Base-by-base conservation (phyloP, 768 basidiomycete species). In the Pisolithus sp. region DNA sequence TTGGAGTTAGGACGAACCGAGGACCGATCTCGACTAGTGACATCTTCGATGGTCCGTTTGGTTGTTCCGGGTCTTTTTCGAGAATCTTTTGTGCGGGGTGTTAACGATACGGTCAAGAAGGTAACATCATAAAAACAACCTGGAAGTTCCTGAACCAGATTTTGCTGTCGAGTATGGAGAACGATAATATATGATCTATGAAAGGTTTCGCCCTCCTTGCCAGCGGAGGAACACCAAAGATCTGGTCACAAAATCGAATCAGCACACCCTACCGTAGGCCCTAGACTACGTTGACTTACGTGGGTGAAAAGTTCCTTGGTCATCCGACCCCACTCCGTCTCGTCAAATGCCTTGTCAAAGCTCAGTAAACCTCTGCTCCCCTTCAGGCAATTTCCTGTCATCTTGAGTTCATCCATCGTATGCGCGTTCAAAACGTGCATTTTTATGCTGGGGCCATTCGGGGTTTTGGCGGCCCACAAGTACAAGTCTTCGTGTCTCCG, bases 131-230 rank as follows among this genome's bases (percentile, higher is more conserved):
- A 43, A 54, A 39, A 63, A 74, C 57, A 52, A 93, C 92, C 80
- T 99, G 96, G 75, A 88, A 99, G 70, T 98, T 98, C 58, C 96
- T 83, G 77, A 98, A 98, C 96, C 96, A 99, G 58, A 98, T 92
- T 68, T 96, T 98, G 62, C 80, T 79, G 75, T 99, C 96, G 28
- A 95, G 79, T 50, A 98, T 76, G 31, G 95, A 96, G 71, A 99
- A 98, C 37, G 93, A 93, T 57, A 98, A 79, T 65, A 99, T 83
- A 63, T 98, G 96, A 71, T 99, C 96, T 62, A 99, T 82, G 72
- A 99, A 99, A 2, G 96, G 96, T 68, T 99, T 99, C 17, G 92
- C 81, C 62, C 82, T 85, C 57, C 95, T 78, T 7, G 96, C 86
- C n/a, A 82, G 80, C 24, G 90, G 83, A 18, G 96, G 95, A 2